A percentile compares a stretch with the other conserved stretches of the same genome.
Evolutionary conservation across 2,329 filamentous ascomycete species (phyloP).

Genomic region (Orbilia javanica): DNA sequence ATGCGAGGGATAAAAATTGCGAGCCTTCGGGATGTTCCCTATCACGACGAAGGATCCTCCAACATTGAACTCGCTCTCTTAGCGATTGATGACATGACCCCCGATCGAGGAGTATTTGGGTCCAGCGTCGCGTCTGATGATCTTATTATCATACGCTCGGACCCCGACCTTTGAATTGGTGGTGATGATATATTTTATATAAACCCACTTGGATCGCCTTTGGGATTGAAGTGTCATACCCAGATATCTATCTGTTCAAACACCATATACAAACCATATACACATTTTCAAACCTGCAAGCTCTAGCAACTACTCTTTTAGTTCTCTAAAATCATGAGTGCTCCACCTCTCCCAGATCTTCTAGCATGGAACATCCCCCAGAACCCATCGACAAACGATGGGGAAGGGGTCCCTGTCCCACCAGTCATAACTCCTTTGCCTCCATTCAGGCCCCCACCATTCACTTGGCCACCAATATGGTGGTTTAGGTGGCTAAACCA

Average conservation of each 20-base stretch:
- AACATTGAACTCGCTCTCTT: background rate
- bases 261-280: background rate
- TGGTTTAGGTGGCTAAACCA: conserved; percentile 10
- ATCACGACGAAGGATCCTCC: background rate
- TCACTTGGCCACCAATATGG: background rate
- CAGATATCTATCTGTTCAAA: background rate
- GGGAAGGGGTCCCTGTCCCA: background rate
- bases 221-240: background rate
- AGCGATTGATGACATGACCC: background rate
- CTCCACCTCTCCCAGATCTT: conserved; percentile 5
- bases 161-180: background rate
- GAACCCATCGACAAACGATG: background rate
- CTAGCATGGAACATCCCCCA: background rate
- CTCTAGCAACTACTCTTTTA: background rate
- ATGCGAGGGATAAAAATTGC: background rate
- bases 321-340: background rate
- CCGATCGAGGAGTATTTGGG: background rate
- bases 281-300: background rate
- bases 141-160: background rate
- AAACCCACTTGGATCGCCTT: background rate
- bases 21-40: background rate
- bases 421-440: background rate
- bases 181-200: background rate
- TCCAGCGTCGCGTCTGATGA: background rate
- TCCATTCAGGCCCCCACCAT: background rate